Evolutionary conservation across 2,329 filamentous ascomycete species (phyloP).

Genomic region (Ascochyta pisi): DNA sequence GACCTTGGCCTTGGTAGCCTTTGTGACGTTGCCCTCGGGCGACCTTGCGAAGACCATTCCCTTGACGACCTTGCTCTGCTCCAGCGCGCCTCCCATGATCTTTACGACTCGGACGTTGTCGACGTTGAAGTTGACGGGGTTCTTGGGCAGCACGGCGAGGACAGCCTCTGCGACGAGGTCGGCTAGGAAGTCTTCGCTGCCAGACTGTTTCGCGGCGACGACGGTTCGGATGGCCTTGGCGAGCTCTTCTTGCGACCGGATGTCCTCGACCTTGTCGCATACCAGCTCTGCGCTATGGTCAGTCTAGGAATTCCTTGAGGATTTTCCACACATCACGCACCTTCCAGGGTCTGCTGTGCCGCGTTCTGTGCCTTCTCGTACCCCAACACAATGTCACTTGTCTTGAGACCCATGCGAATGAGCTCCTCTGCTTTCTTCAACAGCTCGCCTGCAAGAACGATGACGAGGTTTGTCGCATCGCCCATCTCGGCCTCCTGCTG

Average conservation of each 20-base stretch:
- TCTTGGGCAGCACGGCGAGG: constrained; percentile 91
- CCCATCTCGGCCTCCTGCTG: constrained; percentile 99
- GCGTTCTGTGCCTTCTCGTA: constrained; percentile 95
- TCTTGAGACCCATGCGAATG: constrained; percentile 95
- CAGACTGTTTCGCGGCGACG: constrained; percentile 94
- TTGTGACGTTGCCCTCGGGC: constrained; percentile 89
- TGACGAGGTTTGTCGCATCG: constrained; percentile 96
- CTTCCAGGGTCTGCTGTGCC: constrained; percentile 82
- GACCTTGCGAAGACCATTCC: constrained; percentile 98
- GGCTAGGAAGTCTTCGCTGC: constrained; percentile 87
- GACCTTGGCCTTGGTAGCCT: constrained; percentile 91
- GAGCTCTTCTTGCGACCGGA: constrained; percentile 80
- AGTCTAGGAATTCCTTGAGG: constrained; percentile 14
- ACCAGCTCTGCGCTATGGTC: constrained; percentile 67
- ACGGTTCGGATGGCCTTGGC: constrained; percentile 96
- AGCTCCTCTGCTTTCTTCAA: constrained; percentile 97
- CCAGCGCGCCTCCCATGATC: constrained; percentile 97
- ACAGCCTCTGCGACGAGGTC: constrained; percentile 83
- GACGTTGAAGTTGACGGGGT: constrained; percentile 95
- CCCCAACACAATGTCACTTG: constrained; percentile 94
- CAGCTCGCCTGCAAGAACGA: constrained; percentile 92
- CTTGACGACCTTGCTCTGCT: constrained; percentile 92
- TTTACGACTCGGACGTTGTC: constrained; percentile 99
- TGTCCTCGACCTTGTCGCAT: constrained; percentile 87
- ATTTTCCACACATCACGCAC: constrained; percentile 48